A percentile compares a stretch with the other conserved stretches of the same genome.
Conservation (phyloP, 2,329 filamentous ascomycete species). For the Penicillium brasilianum region DNA sequence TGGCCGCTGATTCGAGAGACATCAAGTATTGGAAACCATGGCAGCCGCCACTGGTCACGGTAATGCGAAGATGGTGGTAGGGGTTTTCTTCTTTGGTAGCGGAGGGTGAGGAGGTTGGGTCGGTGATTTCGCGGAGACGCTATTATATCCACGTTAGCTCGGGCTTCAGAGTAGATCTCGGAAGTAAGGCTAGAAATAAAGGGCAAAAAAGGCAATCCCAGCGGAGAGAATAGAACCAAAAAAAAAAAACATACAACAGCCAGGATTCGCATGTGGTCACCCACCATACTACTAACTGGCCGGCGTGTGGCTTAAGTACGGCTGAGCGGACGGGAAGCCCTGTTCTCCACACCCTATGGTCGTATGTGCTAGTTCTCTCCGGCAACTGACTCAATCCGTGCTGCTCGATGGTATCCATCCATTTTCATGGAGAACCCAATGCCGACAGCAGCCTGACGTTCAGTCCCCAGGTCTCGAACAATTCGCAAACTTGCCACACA, state of each 20-base stretch:
- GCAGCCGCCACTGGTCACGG: slow-evolving; percentile 91
- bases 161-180: background rate
- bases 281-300: slow-evolving; percentile 54
- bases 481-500: slow-evolving; percentile 5
- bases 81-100: slow-evolving; percentile 63
- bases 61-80: slow-evolving; percentile 83
- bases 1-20: slow-evolving; percentile 68
- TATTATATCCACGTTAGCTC: slow-evolving; percentile 31
- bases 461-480: background rate
- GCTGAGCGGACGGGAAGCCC: slow-evolving; percentile 55
- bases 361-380: slow-evolving; percentile 42
- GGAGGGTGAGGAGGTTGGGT: slow-evolving; percentile 47
- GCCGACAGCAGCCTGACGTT: background rate
- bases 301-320: slow-evolving; percentile 54
- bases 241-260: slow-evolving; percentile 50
- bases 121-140: slow-evolving; percentile 77
- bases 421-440: background rate
- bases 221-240: slow-evolving; percentile 16
- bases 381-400: slow-evolving; percentile 24
- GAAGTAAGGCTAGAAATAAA: background rate
- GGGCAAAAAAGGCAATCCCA: slow-evolving; percentile 9
- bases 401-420: background rate
- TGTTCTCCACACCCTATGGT: slow-evolving; percentile 54
- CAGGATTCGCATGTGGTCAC: slow-evolving; percentile 54
- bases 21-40: slow-evolving; percentile 98